Evolutionary conservation across 2,329 filamentous ascomycete species (phyloP), one percentile per base, ranked within the genome.

Genomic region (Didymosphaeria variabile): DNA sequence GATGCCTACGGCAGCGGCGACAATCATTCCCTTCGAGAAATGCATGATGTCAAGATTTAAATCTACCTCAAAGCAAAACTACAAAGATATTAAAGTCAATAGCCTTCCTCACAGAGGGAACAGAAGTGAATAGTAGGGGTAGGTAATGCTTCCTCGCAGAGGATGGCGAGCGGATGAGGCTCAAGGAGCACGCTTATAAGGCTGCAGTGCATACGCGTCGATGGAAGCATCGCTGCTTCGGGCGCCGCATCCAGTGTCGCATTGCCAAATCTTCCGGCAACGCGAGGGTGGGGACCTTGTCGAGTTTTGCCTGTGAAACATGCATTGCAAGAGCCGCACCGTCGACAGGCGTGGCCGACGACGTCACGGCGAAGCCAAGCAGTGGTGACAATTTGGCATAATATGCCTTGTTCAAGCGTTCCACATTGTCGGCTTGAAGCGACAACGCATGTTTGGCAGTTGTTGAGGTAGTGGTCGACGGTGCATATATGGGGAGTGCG

Each of bases 291-390:
- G 47, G 46, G 50, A 62, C 45, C 66, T 58, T 60, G 42, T 23
- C 42, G 42, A 21, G 42, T 23, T 4, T 12, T 23, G 63, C 38
- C 57, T 58, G 59, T 76, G 74, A 77, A 77, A 77, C 75, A 47
- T 56, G 61, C 51, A 60, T 47, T 70, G 75, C 65, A 49, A 61
- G 74, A 75, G 67, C 57, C 51, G 59, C 58, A 46, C 53, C 34
- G 58, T 59, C 72, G 59, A 59, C 45, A 52, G 49, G 51, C 52
- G 55, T 53, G 58, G n/a, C 51, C 56, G 49, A 57, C 62, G 68
- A 67, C 64, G 66, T 70, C 59, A 56, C 54, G 44, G 21, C 38
- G 49, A 58, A 60, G 62, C 54, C 55, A 54, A 56, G 53, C 17
- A 7, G 17, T 5, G 36, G 19, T 59, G 42, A 46, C 45, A 42